Evolutionary conservation across 177 flowering plant species (phyloP).

Genomic region (Vitis hybrid): DNA sequence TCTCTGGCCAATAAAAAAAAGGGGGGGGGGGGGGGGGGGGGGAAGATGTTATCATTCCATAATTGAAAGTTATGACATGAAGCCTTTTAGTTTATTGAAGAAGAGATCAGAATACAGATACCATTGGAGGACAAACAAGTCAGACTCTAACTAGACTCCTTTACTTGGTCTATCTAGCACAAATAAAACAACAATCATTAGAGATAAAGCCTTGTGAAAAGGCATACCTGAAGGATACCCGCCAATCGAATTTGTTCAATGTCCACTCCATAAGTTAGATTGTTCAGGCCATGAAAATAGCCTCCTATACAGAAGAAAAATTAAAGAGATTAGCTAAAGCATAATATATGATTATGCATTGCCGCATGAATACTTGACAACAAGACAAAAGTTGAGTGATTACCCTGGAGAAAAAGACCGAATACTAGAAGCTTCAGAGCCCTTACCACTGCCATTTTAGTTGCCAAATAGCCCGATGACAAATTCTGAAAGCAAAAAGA

Average conservation of each 20-base stretch:
- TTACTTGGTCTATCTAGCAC: not conserved
- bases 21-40: too few species aligned
- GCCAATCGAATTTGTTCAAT: slow-evolving; percentile 57
- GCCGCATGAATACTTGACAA: not conserved
- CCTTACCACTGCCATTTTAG: slow-evolving; percentile 51
- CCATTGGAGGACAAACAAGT: too few species aligned
- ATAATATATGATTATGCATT: not conserved
- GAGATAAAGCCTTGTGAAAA: not conserved
- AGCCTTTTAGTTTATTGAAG: too few species aligned
- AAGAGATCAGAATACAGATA: too few species aligned
- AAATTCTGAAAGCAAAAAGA: slow-evolving; percentile 37
- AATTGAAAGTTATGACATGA: too few species aligned
- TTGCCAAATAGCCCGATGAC: slow-evolving; percentile 42
- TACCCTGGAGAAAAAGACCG: slow-evolving; percentile 78
- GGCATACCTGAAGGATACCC: slow-evolving; percentile 71
- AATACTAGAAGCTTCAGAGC: slow-evolving; percentile 49
- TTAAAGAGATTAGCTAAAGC: not conserved
- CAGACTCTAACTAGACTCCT: too few species aligned
- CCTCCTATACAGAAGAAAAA: slow-evolving; percentile 47
- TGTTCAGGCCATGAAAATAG: slow-evolving; percentile 58
- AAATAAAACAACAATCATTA: not conserved
- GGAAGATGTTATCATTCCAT: not conserved
- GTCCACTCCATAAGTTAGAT: slow-evolving; percentile 71
- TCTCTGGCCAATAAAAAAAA: slow-evolving; percentile 38
- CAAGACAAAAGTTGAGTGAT: not conserved